A percentile compares a stretch with the other conserved stretches of the same genome.
Evolutionary conservation across 2,329 filamentous ascomycete species (phyloP).

Genomic region (Lasiodiplodia theobromae): DNA sequence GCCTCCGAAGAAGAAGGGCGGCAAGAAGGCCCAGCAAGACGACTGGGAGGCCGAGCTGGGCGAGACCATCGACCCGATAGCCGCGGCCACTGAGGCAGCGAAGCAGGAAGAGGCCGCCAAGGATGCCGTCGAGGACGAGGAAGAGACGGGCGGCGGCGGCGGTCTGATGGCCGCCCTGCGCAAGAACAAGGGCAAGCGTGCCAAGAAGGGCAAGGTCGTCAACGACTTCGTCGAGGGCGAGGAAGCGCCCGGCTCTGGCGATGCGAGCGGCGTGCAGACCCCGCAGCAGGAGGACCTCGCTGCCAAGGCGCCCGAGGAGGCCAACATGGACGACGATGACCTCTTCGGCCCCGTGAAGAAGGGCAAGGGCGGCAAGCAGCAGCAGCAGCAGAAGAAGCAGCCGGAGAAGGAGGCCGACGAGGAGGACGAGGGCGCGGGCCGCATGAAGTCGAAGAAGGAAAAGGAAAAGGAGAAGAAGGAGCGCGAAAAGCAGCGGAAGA

Average conservation of each 20-base stretch:
- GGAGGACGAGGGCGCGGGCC: slow-evolving; percentile 49
- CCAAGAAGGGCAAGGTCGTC: slow-evolving; percentile 81
- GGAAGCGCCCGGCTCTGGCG: slow-evolving; percentile 53
- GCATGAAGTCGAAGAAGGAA: slow-evolving; percentile 93
- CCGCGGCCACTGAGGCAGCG: slow-evolving; percentile 50
- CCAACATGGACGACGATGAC: slow-evolving; percentile 72
- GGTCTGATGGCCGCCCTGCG: slow-evolving; percentile 58
- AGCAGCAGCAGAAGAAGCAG: slow-evolving; percentile 43
- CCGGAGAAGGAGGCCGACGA: slow-evolving; percentile 33
- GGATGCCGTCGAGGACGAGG: slow-evolving; percentile 53
- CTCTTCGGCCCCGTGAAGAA: slow-evolving; percentile 83
- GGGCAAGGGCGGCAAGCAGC: slow-evolving; percentile 62
- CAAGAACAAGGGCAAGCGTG: slow-evolving; percentile 69
- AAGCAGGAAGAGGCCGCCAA: slow-evolving; percentile 46
- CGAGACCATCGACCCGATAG: slow-evolving; percentile 72
- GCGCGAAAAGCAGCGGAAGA: slow-evolving; percentile 97
- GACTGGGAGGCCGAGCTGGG: slow-evolving; percentile 96
- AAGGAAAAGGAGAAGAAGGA: slow-evolving; percentile 99
- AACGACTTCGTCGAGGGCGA: slow-evolving; percentile 80
- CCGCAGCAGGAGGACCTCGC: slow-evolving; percentile 50
- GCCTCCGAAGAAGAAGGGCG: slow-evolving; percentile 95
- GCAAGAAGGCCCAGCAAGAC: slow-evolving; percentile 81
- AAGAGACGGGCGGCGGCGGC: slow-evolving; percentile 57
- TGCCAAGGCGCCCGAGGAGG: slow-evolving; percentile 80
- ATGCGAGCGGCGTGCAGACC: slow-evolving; percentile 47